phyloP scores from a whole-genome alignment of 2,329 filamentous ascomycete genomes.

The Neonectria sp. region DNA sequence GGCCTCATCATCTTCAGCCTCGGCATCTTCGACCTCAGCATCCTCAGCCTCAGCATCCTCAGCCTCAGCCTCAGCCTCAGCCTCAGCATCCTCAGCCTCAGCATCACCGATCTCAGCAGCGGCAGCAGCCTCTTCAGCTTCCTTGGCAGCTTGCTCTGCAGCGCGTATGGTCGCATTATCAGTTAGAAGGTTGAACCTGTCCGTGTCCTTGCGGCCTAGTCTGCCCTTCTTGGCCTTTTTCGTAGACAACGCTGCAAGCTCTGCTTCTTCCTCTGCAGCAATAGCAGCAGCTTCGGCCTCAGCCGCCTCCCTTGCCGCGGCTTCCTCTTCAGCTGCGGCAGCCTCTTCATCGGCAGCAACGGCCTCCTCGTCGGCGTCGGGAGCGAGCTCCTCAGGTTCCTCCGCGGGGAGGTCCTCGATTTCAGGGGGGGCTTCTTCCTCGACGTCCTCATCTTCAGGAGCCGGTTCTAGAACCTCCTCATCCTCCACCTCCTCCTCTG shows the following conservation, averaged over 20 bases:
- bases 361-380: slow-evolving; percentile 20
- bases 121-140: slow-evolving; percentile 33
- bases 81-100: not conserved
- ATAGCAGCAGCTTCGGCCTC: slow-evolving; percentile 30
- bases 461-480: slow-evolving; percentile 17
- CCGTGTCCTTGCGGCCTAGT: slow-evolving; percentile 44
- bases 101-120: slow-evolving; percentile 12
- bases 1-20: slow-evolving; percentile 32
- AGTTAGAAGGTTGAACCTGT: slow-evolving; percentile 36
- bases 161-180: slow-evolving; percentile 45
- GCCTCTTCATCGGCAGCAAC: slow-evolving; percentile 32
- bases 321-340: slow-evolving; percentile 36
- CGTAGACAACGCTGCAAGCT: slow-evolving; percentile 56
- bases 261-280: slow-evolving; percentile 47
- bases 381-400: slow-evolving; percentile 37
- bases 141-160: slow-evolving; percentile 48
- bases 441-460: slow-evolving; percentile 17
- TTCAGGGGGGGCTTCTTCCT: slow-evolving; percentile 11
- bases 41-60: slow-evolving; percentile 27
- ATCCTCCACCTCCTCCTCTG: slow-evolving; percentile 19
- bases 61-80: slow-evolving; percentile 34
- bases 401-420: slow-evolving; percentile 51
- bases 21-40: not conserved
- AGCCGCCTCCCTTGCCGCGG: slow-evolving; percentile 42
- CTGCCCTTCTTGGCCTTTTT: slow-evolving; percentile 54